Percentiles rank a stretch among this genome's conserved stretches.
phyloP scores from a whole-genome alignment of 768 basidiomycete species.

The Xanthoconium purpureum region DNA sequence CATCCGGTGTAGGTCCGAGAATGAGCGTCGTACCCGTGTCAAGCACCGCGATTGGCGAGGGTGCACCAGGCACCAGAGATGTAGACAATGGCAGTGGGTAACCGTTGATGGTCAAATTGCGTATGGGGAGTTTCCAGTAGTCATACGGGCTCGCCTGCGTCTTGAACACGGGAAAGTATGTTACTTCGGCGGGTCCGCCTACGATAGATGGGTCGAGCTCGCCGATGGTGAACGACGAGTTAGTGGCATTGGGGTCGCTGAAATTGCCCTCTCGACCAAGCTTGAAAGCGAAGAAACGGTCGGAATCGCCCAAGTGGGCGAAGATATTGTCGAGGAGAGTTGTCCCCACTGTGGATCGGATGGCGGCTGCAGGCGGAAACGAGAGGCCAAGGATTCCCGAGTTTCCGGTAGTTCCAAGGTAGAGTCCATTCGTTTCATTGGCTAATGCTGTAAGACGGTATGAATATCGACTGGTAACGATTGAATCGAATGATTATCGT shows the following conservation, averaged over 20 bases:
- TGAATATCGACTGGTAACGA: background rate
- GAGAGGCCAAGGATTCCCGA: slow-evolving; percentile 57
- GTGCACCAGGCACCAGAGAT: slow-evolving; percentile 43
- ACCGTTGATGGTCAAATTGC: slow-evolving; percentile 43
- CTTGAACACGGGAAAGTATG: slow-evolving; percentile 40
- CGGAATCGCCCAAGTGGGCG: slow-evolving; percentile 35
- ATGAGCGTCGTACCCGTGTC: slow-evolving; percentile 63
- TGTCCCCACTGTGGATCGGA: slow-evolving; percentile 40
- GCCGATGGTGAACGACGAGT: slow-evolving; percentile 53
- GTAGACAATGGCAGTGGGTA: slow-evolving; percentile 39
- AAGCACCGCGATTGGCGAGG: slow-evolving; percentile 51
- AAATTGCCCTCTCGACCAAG: slow-evolving; percentile 37
- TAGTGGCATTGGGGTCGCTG: slow-evolving; percentile 14
- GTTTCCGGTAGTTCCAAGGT: slow-evolving; percentile 43
- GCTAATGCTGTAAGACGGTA: slow-evolving; percentile 39
- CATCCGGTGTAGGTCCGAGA: slow-evolving; percentile 51
- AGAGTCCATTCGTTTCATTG: slow-evolving; percentile 41
- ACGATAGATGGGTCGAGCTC: slow-evolving; percentile 38
- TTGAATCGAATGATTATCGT: background rate
- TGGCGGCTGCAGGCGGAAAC: slow-evolving; percentile 48
- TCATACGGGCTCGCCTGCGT: slow-evolving; percentile 39
- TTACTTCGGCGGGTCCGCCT: slow-evolving; percentile 30
- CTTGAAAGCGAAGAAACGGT: slow-evolving; percentile 50
- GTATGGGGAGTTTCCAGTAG: slow-evolving; percentile 58
- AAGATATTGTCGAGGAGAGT: slow-evolving; percentile 50